Evolutionary conservation across 208 protist genomes (phyloP), one percentile per base, ranked within the genome.

Genomic region (Acanthamoeba healyi): DNA sequence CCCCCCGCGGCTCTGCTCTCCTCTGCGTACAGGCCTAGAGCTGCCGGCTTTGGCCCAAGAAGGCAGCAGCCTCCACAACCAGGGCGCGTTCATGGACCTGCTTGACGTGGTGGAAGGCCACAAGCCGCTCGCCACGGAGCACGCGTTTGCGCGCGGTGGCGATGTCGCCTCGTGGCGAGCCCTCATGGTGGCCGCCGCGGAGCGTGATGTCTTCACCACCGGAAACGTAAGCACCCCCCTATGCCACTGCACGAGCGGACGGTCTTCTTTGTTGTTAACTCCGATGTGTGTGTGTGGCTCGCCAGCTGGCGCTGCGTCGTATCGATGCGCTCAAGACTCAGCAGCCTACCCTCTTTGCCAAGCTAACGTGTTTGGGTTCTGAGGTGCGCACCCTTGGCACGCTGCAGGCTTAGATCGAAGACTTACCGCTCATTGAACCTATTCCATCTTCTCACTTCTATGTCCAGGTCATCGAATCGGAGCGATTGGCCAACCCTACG

Each of bases 201-300:
- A 58, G 51, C 51, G 17, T 12, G 74, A 84, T n/a, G 32, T 84
- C 42, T 84, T 58, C 44, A 84, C 74, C n/a, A 56, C 74, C 44
- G 74, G 42, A 4, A 84, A 84, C 32, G 74, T 84, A 84, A 40
- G 46, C n/a, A n/a, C n/a, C n/a, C n/a, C n/a, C n/a, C n/a, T n/a
- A n/a, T n/a, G 46, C 0, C 46, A 51, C 46, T 15, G 2, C 14
- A 15, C 14, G 46, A 15, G 46, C 14, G 46, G 46, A 51, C 46
- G 46, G 56, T 63, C 22, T 29, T 29, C 56, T 63, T 22, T 2
- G 9, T 70, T 70, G n/a, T 17, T 79, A 24, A 24, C 67, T 79
- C 36, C 19, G 19, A 22, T 1, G 3, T 19, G 5, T 12, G 12
- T 58, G 12, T 58, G 51, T 49, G 51, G 12, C 51, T 36, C 2